A percentile compares a stretch with the other conserved stretches of the same genome.
These are phyloP conservation scores for Pseudohalonectria lignicola DNA, from an alignment of 2,329 filamentous ascomycete species.

Conservation along the genomic window DNA sequence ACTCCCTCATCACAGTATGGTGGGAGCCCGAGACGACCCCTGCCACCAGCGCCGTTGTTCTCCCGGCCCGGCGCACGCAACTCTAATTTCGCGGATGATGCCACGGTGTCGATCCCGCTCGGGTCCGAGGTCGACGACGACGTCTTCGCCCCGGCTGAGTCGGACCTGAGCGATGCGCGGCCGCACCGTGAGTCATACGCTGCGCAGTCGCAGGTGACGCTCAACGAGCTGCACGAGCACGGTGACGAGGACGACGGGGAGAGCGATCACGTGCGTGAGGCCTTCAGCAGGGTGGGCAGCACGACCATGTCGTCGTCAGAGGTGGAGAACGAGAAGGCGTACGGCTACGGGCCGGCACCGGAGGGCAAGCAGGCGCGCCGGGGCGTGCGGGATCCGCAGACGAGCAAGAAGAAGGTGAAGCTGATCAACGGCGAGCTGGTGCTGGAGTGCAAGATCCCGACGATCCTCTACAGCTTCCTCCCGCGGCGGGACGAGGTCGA, in stretches of 20 bases:
- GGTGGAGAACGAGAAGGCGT: constrained; percentile 37
- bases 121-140: constrained; percentile 56
- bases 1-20: constrained; percentile 85
- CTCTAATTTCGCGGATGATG: constrained; percentile 52
- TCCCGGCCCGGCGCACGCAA: constrained; percentile 23
- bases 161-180: constrained; percentile 42
- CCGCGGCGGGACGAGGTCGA: constrained; percentile 87
- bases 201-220: constrained; percentile 39
- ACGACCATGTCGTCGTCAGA: neutral
- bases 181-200: constrained; percentile 49
- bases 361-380: constrained; percentile 77
- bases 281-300: constrained; percentile 4
- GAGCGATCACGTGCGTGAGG: constrained; percentile 13
- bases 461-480: constrained; percentile 93
- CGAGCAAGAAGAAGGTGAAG: constrained; percentile 86
- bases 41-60: constrained; percentile 84
- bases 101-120: constrained; percentile 63
- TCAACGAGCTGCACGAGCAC: constrained; percentile 31
- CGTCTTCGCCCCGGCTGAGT: constrained; percentile 53
- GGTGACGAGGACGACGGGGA: constrained; percentile 12
- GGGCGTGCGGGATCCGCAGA: constrained; percentile 77
- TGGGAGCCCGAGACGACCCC: constrained; percentile 72
- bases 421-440: constrained; percentile 97
- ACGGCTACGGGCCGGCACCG: constrained; percentile 79
- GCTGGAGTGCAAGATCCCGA: constrained; percentile 97